Evolutionary conservation across 2,329 filamentous ascomycete species (phyloP), one percentile per base, ranked within the genome.

Genomic region (Clarireedia monteithiana): DNA sequence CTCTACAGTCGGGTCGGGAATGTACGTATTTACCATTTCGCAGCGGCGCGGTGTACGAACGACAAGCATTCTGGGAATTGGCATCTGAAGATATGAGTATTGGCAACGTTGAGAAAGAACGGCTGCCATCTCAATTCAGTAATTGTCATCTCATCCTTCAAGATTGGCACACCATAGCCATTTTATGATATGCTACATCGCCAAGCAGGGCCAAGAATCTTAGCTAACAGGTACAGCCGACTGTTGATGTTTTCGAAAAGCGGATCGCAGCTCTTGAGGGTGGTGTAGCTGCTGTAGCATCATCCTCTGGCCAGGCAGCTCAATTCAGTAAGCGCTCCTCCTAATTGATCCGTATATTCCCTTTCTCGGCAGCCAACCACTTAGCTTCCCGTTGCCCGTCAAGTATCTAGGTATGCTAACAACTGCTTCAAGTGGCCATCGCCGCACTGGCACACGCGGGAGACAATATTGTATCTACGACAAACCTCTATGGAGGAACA

Each of bases 241-340:
- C 92, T 0, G 87, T 92, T 63, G 92, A 94, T 72, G 92, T 96
- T 24, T 92, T 97, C 61, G 94, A 97, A 75, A 95, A 96, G 77
- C 84, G 92, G 57, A 88, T 96, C 52, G 91, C 92, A n/a, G 91
- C 91, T 15, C 83, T 97, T 5, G 94, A 97, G 74, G 91, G 91
- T 36, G 92, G 92, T 67, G 83, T 89, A 38, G 91, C 88, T 15
- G 91, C 89, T 47, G 81, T 96, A 36, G 91, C 90, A 6, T 82
- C 91, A 47, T 78, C 90, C 0, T 96, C 90, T 1, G 91, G 92
- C 57, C 91, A 96, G 72, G 83, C 89, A 2, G 92, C 91, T 1
- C 91, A 96, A 69, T 96, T 96, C 77, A 91, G 53, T 56, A 56
- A 24, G 53, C 36, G 10, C n/a, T 7, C 17, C 17, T 24, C 26